Base-by-base conservation (phyloP, 352 stramenopile genomes). In the Aphanomyces stellatus region DNA sequence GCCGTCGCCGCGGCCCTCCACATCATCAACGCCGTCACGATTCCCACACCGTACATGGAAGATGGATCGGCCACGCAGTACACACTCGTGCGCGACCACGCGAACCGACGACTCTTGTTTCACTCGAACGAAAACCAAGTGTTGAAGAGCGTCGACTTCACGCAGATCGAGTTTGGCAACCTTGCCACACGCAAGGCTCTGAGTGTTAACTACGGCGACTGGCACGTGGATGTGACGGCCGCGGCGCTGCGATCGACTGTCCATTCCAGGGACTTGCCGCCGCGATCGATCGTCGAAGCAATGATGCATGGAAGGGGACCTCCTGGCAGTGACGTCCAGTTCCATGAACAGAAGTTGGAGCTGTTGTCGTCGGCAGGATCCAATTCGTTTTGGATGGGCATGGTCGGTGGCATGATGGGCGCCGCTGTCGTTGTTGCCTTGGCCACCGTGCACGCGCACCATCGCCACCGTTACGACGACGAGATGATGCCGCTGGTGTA, bases 21-120 rank as follows among this genome's bases (percentile, higher is more conserved):
- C 55, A 57, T 90, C 24, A 48, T 90, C 30, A 85, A 88, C 43
- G 76, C 79, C 7, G 82, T 90, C 35, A 76, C 85, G 31, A 59
- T 69, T n/a, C 41, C 53, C 73, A 76, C 28, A 75, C 76, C 19
- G 71, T n/a, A n/a, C 17, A 19, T 25, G 30, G 51, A 72, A 4
- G 74, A 72, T 46, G 71, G 42, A 6, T 76, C 82, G 56, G 77
- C 79, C 3, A 90, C 82, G 17, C 68, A 90, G 63, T 90, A 77
- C 78, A 85, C 73, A 2, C 69, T 90, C 53, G 76, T 88, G 15
- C 77, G 80, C 28, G 82, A 90, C 69, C 82, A 90, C 60, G 68
- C 53, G 30, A 69, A 73, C 22, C 66, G 72, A 7, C 84, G 81
- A 71, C 70, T 90, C 24, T 88, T 87, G 63, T 72, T 90, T 35